Evolutionary conservation across 208 protist genomes (phyloP).

Genomic region (Acanthamoeba culbertsoni): DNA sequence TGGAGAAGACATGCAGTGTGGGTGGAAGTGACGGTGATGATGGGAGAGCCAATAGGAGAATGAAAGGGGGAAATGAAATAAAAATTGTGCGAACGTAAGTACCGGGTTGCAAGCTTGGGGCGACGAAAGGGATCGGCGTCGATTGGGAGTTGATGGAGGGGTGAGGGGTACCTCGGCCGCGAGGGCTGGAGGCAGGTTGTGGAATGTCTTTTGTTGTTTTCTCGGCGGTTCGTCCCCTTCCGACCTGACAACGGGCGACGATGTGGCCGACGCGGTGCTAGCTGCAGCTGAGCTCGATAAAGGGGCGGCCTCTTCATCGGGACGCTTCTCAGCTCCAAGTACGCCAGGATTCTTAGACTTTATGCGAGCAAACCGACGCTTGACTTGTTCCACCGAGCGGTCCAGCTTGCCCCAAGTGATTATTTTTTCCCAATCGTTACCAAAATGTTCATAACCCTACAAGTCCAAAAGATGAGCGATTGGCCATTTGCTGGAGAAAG

Average conservation of each 20-base stretch:
- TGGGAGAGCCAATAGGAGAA: too few species aligned
- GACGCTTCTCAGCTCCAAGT: not conserved
- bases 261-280: not conserved
- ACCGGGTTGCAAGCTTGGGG: too few species aligned
- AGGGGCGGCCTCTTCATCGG: not conserved
- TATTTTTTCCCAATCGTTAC: slow-evolving; percentile 39
- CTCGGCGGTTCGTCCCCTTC: not conserved
- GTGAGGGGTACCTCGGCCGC: not conserved
- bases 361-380: not conserved
- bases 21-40: too few species aligned
- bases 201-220: not conserved
- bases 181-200: not conserved
- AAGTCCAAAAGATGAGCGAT: not conserved
- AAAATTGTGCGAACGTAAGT: too few species aligned
- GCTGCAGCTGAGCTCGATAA: not conserved
- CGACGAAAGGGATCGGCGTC: too few species aligned
- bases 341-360: not conserved
- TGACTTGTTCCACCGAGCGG: not conserved
- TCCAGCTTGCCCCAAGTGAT: not conserved
- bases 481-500: not conserved
- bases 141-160: not conserved
- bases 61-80: too few species aligned
- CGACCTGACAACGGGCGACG: not conserved
- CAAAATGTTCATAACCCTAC: not conserved
- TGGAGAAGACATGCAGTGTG: too few species aligned